Percentiles rank a stretch among this genome's conserved stretches.
These are phyloP conservation scores for Fusarium mexicanum DNA, from an alignment of 2,329 filamentous ascomycete species.

Conservation along the genomic window DNA sequence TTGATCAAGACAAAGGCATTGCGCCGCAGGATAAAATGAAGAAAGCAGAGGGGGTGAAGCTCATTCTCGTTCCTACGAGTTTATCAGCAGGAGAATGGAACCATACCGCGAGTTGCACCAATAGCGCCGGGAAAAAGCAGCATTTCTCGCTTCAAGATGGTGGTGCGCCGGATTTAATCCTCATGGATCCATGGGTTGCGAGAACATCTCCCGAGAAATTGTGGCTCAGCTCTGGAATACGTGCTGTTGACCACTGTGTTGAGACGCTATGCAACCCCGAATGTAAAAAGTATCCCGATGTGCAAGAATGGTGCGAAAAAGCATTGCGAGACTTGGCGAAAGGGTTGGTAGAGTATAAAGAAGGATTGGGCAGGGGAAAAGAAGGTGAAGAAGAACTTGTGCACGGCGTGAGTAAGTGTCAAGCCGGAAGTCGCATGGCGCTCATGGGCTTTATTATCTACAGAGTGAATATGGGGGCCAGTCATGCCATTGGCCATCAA, in stretches of 20 bases:
- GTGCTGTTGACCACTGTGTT: constrained; percentile 9
- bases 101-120: constrained; percentile 13
- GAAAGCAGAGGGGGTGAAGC: constrained; percentile 1
- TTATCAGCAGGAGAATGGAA: constrained; percentile 19
- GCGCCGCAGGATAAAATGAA: constrained; percentile 8
- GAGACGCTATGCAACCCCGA: constrained; percentile 13
- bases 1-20: constrained; percentile 1
- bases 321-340: not conserved
- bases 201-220: not conserved
- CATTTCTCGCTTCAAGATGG: constrained; percentile 6
- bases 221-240: constrained; percentile 16
- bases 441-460: constrained; percentile 22
- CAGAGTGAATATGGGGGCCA: constrained; percentile 17
- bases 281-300: not conserved
- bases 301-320: constrained; percentile 5
- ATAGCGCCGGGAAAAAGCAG: constrained; percentile 9
- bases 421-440: constrained; percentile 20
- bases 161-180: constrained; percentile 9
- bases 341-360: constrained; percentile 7
- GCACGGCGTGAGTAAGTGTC: constrained; percentile 4
- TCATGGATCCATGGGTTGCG: constrained; percentile 19
- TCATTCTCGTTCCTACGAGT: not conserved
- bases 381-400: not conserved
- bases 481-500: constrained; percentile 14
- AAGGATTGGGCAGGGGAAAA: not conserved